These are phyloP conservation scores for Xerocomellus intermedius DNA, from an alignment of 768 basidiomycete genomes.

Conservation along the genomic window DNA sequence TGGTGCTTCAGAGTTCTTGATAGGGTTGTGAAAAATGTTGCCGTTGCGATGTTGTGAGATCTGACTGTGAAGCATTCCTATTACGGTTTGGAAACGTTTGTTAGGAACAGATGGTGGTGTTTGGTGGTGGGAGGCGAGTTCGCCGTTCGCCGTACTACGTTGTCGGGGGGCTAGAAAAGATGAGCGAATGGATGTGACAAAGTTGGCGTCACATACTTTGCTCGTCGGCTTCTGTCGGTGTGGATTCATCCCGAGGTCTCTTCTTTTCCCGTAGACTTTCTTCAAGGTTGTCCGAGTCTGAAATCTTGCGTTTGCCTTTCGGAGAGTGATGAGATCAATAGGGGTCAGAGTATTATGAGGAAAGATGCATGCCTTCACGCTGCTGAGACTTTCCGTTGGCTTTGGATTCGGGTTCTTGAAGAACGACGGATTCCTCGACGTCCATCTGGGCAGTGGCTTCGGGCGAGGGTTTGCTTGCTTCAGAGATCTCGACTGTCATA, in stretches of 20 bases:
- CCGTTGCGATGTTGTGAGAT: conserved; percentile 86
- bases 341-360: too few relatives aligned
- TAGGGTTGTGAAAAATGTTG: conserved; percentile 88
- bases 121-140: conserved; percentile 14
- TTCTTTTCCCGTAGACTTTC: conserved; percentile 28
- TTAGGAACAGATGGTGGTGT: conserved; percentile 37
- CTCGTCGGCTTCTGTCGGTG: conserved; percentile 38
- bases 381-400: conserved; percentile 4
- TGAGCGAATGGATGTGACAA: background rate
- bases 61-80: conserved; percentile 75
- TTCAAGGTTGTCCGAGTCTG: conserved; percentile 23
- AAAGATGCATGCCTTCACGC: conserved; percentile 22
- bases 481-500: conserved; percentile 1
- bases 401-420: conserved; percentile 14
- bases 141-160: conserved; percentile 16
- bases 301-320: conserved; percentile 28
- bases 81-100: conserved; percentile 79
- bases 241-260: conserved; percentile 26
- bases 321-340: background rate
- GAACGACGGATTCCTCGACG: conserved; percentile 9
- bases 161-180: conserved; percentile 18
- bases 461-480: background rate
- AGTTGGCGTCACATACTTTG: conserved; percentile 33
- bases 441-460: conserved; percentile 8
- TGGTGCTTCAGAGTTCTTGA: conserved; percentile 83